phyloP scores from a whole-genome alignment of 306 rosid genomes.

The Pyrus pyrifolia region DNA sequence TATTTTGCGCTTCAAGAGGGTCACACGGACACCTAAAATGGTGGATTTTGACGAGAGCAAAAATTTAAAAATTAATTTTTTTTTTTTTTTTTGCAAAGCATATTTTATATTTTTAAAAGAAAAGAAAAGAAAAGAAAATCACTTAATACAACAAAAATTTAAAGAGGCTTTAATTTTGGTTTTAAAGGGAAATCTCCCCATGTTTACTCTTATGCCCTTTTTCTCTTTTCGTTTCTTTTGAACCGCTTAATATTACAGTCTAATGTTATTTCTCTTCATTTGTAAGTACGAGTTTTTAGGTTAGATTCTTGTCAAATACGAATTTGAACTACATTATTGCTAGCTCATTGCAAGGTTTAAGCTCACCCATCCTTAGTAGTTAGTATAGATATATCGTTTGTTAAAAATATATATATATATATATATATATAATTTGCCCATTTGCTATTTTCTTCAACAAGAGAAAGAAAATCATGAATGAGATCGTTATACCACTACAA shows the following conservation, averaged over 20 bases:
- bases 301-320: too few species aligned
- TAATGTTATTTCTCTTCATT: too few species aligned
- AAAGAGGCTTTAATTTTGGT: conserved; percentile 33
- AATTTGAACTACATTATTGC: too few species aligned
- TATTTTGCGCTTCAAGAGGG: conserved; percentile 65
- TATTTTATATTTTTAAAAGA: not conserved
- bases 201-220: conserved; percentile 36
- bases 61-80: not conserved
- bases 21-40: conserved; percentile 52
- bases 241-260: rapidly evolving
- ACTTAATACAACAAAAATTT: not conserved
- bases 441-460: not conserved
- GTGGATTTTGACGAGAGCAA: conserved; percentile 13
- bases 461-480: not conserved
- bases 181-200: conserved; percentile 17
- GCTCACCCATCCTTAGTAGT: too few species aligned
- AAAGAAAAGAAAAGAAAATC: not conserved
- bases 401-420: too few species aligned
- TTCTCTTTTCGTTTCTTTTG: conserved; percentile 3
- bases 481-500: not conserved
- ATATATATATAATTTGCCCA: too few species aligned
- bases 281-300: rapidly evolving
- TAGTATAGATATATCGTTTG: too few species aligned
- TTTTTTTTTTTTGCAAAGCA: too few species aligned
- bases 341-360: too few species aligned